phyloP scores from a whole-genome alignment of 139 green algal genomes.

The Bryopsis sp. region DNA sequence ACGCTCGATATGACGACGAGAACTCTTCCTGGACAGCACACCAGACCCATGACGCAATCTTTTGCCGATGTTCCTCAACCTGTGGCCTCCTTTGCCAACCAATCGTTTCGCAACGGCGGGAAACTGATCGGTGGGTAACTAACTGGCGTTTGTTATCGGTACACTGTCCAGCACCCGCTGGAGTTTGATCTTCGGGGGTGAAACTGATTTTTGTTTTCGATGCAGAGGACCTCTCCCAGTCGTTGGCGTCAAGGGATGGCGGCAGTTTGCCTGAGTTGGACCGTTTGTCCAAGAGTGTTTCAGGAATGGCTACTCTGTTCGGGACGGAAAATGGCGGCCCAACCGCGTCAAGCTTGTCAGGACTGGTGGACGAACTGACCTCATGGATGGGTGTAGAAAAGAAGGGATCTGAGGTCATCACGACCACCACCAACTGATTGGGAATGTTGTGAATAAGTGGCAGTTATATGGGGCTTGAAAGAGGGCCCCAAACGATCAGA shows the following conservation, averaged over 20 bases:
- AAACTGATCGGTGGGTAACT: slow-evolving; percentile 38
- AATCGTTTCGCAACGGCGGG: slow-evolving; percentile 34
- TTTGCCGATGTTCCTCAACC: slow-evolving; percentile 50
- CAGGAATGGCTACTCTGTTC: not conserved
- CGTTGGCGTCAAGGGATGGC: too few species aligned
- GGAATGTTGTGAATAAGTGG: too few species aligned
- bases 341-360: not conserved
- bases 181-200: too few species aligned
- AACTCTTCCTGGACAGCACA: slow-evolving; percentile 69
- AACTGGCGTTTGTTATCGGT: too few species aligned
- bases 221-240: too few species aligned
- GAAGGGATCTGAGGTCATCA: too few species aligned
- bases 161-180: too few species aligned
- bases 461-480: too few species aligned
- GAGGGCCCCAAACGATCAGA: too few species aligned
- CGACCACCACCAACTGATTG: too few species aligned
- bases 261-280: too few species aligned
- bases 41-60: slow-evolving; percentile 64
- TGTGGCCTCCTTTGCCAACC: slow-evolving; percentile 37
- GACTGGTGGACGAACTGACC: not conserved
- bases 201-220: too few species aligned
- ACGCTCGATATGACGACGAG: slow-evolving; percentile 62
- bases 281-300: not conserved
- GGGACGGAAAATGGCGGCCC: not conserved
- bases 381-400: not conserved